Evolutionary conservation across 2,329 filamentous ascomycete genomes (phyloP), one percentile per base, ranked within the genome.

Genomic region (Dactylellina cionopaga): DNA sequence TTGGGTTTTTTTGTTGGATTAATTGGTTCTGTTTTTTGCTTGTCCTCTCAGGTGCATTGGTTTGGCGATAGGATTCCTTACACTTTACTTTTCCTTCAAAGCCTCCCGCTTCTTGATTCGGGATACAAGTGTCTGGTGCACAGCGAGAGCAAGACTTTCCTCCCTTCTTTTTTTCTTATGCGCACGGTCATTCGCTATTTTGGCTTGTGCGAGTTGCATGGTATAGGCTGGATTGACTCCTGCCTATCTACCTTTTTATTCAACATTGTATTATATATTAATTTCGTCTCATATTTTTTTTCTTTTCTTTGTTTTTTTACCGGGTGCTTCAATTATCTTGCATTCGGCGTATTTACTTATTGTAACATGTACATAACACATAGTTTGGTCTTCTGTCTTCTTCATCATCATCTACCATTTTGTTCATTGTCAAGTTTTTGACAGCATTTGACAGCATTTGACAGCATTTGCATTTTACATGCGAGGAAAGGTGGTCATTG

Each of bases 61-160:
- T 64, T 65, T 59, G 68, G 68, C 68, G 68, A 72, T 60, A 72
- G 68, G 68, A 64, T 60, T 54, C 31, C 25, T 52, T 31, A 59
- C 49, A 64, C 35, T 62, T 56, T 15, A 35, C 39, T 49, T 62
- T 60, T 31, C n/a, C 31, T 60, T 43, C 27, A n/a, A 27, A 25
- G 24, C 39, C 15, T 39, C 60, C 37, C 43, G 33, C 39, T 55
- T 60, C 31, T 54, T 52, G 24, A 37, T 35, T 60, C 43, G 49
- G 52, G 43, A 56, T 59, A 41, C 52, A 39, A 22, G 58, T 63
- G 59, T 60, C 43, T 27, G 58, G 59, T 64, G 51, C 56, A 56
- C 49, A 43, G 31, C 33, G 65, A 63, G 51, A 31, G 51, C 43
- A 54, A 56, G 43, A 24, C 52, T 65, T 60, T 29, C 44, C 43